Base-by-base conservation (phyloP, 192 early-diverging fungal species). In the Funneliformis geosporum region DNA sequence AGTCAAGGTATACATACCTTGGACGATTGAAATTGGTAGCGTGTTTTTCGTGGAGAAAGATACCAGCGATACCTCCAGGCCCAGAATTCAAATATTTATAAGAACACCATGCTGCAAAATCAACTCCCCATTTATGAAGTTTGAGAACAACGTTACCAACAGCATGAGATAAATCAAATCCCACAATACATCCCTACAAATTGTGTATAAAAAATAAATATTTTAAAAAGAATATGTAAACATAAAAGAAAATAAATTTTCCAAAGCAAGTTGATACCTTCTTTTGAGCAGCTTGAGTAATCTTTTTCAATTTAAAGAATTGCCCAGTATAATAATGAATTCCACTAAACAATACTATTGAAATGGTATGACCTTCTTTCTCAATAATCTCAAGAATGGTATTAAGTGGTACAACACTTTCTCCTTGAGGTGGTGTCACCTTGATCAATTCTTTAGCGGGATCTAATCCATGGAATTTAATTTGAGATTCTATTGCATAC, bases 11-110 rank as follows among this genome's bases (percentile, higher is more conserved):
- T 38, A 25, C n/a, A 64, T 84, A 91, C 87, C 90, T 85, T 16
- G 88, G 87, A 61, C 91, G 85, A 23, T 84, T 82, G 50, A 85
- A 81, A 70, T 88, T 83, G 44, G 85, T 82, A n/a, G 88, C 89
- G 79, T 97, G 90, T 77, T 90, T 91, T 81, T 94, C 90, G 74
- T 99, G 96, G 8, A 99, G 91, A 84, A 96, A 99, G 9, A 94
- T 89, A 3, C 95, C 95, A 18, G 90, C 95, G 76, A 99, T 97
- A 50, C 94, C 94, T 55, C 98, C 98, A 0, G 98, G 95, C 4
- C 98, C 97, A n/a, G 96, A 90, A 82, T 99, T 99, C 62, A 99
- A 85, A 83, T 99, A 99, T 84, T 99, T 99, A 91, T 99, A 99
- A 6, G 96, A 93, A 88, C 96, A 99, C 97, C 97, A 98, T 81